Percentiles rank a stretch among this genome's conserved stretches.
These are phyloP conservation scores for Strobilomyces echinocephalus DNA, from an alignment of 768 basidiomycete species.

Conservation along the genomic window DNA sequence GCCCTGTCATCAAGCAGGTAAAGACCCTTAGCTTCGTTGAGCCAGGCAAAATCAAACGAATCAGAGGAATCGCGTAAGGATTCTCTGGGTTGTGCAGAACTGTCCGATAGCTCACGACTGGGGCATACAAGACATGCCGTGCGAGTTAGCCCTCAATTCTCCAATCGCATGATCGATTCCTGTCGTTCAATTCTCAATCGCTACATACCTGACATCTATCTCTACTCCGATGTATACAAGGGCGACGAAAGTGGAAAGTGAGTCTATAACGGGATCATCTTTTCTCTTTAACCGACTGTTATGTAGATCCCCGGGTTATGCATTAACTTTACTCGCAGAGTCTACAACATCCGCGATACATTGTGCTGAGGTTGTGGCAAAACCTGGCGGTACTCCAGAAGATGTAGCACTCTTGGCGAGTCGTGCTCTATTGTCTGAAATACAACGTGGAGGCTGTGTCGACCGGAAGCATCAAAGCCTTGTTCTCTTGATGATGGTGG, in stretches of 20 bases:
- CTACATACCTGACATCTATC: constrained; percentile 96
- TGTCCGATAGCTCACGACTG: background rate
- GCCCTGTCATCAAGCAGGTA: constrained; percentile 84
- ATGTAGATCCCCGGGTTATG: constrained; percentile 90
- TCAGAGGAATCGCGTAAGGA: constrained; percentile 91
- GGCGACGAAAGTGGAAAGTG: constrained; percentile 97
- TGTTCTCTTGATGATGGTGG: constrained; percentile 83
- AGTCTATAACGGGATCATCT: constrained; percentile 27
- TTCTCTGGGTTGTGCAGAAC: background rate
- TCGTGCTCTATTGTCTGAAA: constrained; percentile 71
- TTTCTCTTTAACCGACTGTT: background rate
- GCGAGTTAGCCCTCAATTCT: constrained; percentile 94
- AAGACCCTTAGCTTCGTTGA: constrained; percentile 93
- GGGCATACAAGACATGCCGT: constrained; percentile 81
- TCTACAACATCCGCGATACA: constrained; percentile 88
- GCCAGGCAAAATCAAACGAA: constrained; percentile 86
- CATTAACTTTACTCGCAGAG: constrained; percentile 83
- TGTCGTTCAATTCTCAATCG: constrained; percentile 90
- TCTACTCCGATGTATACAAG: constrained; percentile 98
- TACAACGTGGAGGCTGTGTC: constrained; percentile 81
- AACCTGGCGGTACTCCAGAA: constrained; percentile 83
- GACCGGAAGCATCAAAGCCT: constrained; percentile 86
- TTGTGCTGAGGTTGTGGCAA: constrained; percentile 80
- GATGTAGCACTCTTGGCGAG: constrained; percentile 85
- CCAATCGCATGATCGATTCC: constrained; percentile 95